Evolutionary conservation across 352 stramenopile genomes (phyloP).

Genomic region (Blastocystis sp.): DNA sequence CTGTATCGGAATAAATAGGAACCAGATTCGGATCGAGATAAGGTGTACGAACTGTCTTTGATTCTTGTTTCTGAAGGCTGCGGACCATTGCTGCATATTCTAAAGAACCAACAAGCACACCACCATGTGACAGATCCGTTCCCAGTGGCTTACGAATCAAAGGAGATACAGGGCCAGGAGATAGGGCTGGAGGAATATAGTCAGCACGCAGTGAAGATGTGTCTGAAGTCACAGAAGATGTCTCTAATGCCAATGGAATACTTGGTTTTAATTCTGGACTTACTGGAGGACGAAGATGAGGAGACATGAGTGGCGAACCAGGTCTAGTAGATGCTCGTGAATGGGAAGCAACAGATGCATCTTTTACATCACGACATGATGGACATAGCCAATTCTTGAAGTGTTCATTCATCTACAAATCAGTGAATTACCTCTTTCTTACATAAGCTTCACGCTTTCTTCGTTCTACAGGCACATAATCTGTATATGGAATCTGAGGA

Average conservation of each 20-base stretch:
- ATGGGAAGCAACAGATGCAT: neutral
- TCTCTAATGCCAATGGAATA: neutral
- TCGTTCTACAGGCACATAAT: neutral
- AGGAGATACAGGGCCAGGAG: neutral
- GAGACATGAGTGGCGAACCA: neutral
- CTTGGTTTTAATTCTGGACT: neutral
- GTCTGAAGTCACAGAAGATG: neutral
- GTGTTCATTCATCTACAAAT: slow-evolving; percentile 26
- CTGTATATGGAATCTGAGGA: slow-evolving; percentile 9
- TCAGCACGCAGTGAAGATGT: neutral
- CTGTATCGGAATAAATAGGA: slow-evolving; percentile 54
- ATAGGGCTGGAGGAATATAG: neutral
- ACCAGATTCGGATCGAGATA: slow-evolving; percentile 1
- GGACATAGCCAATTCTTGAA: slow-evolving; percentile 54
- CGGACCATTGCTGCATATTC: neutral
- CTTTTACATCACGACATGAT: neutral
- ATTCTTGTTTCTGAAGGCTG: neutral
- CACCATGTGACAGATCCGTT: slow-evolving; percentile 28
- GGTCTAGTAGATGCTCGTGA: neutral
- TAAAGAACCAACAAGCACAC: slow-evolving; percentile 31
- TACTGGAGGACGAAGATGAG: neutral
- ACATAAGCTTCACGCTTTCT: slow-evolving; percentile 27
- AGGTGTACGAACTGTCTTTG: neutral
- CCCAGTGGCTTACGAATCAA: neutral
- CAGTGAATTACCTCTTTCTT: neutral